Conservation (phyloP, 1,139 yeast species). For the Pichia sp. region DNA sequence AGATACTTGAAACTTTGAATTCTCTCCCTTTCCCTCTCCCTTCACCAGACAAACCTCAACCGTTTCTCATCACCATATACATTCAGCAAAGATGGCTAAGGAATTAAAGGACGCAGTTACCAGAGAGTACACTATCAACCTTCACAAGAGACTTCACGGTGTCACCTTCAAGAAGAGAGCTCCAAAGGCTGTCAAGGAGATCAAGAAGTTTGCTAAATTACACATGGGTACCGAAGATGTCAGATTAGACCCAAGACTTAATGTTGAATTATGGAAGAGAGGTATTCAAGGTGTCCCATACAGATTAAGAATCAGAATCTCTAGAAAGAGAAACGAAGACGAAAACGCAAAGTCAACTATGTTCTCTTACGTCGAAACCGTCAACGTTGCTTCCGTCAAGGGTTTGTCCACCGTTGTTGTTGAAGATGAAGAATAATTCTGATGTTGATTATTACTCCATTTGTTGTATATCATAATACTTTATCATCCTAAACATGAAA, state of each 20-base stretch:
- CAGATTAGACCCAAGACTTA: slow-evolving; percentile 97
- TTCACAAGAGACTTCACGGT: slow-evolving; percentile 99
- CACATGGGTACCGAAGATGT: slow-evolving; percentile 99
- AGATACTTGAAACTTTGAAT: too few species aligned
- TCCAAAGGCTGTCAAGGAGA: slow-evolving; percentile 99
- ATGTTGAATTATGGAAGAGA: slow-evolving; percentile 98
- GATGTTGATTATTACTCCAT: too few species aligned
- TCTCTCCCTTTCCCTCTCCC: too few species aligned
- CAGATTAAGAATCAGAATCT: slow-evolving; percentile 98
- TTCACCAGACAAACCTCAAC: not conserved
- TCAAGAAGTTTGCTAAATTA: slow-evolving; percentile 96
- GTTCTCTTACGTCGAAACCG: slow-evolving; percentile 98
- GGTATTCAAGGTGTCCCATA: slow-evolving; percentile 99
- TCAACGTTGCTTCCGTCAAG: slow-evolving; percentile 89
- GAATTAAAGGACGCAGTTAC: slow-evolving; percentile 99
- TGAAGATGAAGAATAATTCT: slow-evolving; percentile 66
- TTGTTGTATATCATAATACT: too few species aligned
- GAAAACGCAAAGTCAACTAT: slow-evolving; percentile 99
- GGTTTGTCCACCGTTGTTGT: slow-evolving; percentile 98
- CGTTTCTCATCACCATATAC: not conserved
- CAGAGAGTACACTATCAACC: slow-evolving; percentile 99
- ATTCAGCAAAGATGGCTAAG: slow-evolving; percentile 35
- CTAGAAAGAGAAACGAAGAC: slow-evolving; percentile 99
- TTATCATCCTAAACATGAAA: too few species aligned
- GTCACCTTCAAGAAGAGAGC: slow-evolving; percentile 99